Conservation (phyloP, 1,139 yeast genomes). For the Scheffersomyces cryptocercus region DNA sequence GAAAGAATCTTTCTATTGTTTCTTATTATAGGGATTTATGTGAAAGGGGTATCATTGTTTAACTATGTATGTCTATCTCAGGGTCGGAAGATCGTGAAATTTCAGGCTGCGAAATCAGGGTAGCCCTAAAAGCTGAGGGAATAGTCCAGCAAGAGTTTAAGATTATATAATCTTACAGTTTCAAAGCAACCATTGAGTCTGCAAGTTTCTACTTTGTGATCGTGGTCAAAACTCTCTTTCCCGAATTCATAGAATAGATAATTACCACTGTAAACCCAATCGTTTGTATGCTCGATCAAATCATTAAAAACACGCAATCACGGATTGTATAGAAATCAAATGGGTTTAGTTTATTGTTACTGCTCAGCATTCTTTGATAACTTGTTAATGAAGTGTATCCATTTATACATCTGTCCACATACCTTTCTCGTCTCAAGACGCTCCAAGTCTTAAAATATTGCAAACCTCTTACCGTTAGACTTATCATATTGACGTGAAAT, state of each 20-base stretch:
- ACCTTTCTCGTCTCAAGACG: conserved; percentile 31
- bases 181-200: conserved; percentile 21
- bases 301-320: conserved; percentile 31
- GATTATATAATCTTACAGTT: conserved; percentile 20
- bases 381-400: conserved; percentile 29
- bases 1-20: too few species aligned
- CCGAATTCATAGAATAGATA: neutral
- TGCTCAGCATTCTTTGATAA: conserved; percentile 17
- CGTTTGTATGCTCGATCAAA: conserved; percentile 45
- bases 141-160: conserved; percentile 20
- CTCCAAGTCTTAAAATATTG: conserved; percentile 21
- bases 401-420: conserved; percentile 31
- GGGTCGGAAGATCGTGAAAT: too few species aligned
- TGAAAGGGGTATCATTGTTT: too few species aligned
- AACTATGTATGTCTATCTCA: too few species aligned
- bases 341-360: conserved; percentile 23
- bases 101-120: too few species aligned
- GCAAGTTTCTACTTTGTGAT: conserved; percentile 26
- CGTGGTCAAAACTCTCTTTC: conserved; percentile 22
- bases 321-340: conserved; percentile 19
- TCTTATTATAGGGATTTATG: too few species aligned
- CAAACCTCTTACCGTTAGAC: conserved; percentile 13
- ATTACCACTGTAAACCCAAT: conserved; percentile 16
- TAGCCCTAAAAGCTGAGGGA: conserved; percentile 21
- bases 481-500: conserved; percentile 17